These are phyloP conservation scores for Eimeria acervulina DNA, from an alignment of 169 alveolate species.

Conservation along the genomic window DNA sequence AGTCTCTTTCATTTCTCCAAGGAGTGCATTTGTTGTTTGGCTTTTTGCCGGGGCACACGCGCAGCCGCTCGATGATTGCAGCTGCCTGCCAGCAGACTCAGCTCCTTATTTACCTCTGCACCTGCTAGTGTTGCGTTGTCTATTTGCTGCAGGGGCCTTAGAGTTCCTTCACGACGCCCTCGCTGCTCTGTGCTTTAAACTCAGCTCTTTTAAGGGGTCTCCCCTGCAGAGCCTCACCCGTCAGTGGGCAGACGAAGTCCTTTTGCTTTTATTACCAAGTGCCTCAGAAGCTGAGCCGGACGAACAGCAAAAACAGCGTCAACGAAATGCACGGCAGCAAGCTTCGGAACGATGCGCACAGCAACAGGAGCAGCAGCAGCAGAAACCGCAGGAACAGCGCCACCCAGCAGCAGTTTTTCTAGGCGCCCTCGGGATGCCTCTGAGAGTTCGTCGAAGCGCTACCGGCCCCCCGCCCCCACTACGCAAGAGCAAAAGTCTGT, in stretches of 20 bases:
- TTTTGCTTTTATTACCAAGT: background rate
- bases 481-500: constrained; percentile 36
- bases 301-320: background rate
- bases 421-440: background rate
- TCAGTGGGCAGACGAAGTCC: constrained; percentile 8
- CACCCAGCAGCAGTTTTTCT: background rate
- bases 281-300: background rate
- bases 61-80: background rate
- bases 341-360: background rate
- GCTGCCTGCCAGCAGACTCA: background rate
- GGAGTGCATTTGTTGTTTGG: background rate
- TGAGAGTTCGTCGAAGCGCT: background rate
- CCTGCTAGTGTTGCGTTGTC: background rate
- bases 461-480: constrained; percentile 22
- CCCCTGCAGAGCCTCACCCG: constrained; percentile 10
- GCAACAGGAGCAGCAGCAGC: background rate
- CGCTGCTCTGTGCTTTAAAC: background rate
- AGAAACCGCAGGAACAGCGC: background rate
- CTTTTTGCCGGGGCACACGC: background rate
- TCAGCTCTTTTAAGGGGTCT: background rate
- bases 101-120: background rate
- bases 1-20: background rate
- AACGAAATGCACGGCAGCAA: background rate
- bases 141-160: constrained; percentile 7
- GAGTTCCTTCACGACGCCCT: constrained; percentile 39